phyloP scores from a whole-genome alignment of 805 yeast genomes.

The Ogataea henricii region DNA sequence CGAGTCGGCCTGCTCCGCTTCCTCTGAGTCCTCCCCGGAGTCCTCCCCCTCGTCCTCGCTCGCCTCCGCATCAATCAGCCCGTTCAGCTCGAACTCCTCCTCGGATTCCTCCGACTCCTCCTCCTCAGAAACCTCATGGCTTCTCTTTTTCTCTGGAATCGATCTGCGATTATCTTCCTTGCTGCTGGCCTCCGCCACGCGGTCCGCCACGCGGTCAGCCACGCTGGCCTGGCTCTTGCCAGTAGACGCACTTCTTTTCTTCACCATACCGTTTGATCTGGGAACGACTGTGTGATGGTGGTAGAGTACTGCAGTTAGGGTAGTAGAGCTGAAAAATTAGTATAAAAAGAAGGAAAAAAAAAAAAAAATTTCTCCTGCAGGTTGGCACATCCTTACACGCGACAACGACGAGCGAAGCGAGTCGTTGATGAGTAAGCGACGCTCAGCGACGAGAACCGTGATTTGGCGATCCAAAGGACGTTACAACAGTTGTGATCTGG shows the following conservation, averaged over 20 bases:
- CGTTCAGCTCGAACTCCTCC: conserved; percentile 30
- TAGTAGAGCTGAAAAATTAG: background rate
- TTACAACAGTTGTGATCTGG: no score
- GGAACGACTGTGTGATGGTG: background rate
- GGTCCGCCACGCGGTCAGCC: no score
- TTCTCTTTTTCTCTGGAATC: conserved; percentile 7
- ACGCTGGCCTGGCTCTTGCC: background rate
- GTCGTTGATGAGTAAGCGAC: background rate
- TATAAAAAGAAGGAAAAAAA: conserved; percentile 2
- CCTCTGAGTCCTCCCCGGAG: no score
- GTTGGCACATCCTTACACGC: conserved; percentile 3
- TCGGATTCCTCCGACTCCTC: conserved; percentile 24
- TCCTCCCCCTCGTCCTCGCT: conserved; percentile 34
- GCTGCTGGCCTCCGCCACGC: no score
- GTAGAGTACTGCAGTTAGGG: background rate
- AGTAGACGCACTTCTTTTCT: conserved; percentile 7
- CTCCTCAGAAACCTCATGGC: conserved; percentile 16
- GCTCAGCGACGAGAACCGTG: background rate
- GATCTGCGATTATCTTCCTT: conserved; percentile 1
- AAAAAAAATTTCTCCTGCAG: conserved; percentile 1
- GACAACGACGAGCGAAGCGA: background rate
- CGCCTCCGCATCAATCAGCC: conserved; percentile 46
- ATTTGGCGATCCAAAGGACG: no score
- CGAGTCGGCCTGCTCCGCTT: conserved; percentile 49
- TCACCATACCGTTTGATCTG: conserved; percentile 3